These are phyloP conservation scores for Cyberlindnera mrakii DNA, from an alignment of 805 yeast genomes.

Conservation along the genomic window DNA sequence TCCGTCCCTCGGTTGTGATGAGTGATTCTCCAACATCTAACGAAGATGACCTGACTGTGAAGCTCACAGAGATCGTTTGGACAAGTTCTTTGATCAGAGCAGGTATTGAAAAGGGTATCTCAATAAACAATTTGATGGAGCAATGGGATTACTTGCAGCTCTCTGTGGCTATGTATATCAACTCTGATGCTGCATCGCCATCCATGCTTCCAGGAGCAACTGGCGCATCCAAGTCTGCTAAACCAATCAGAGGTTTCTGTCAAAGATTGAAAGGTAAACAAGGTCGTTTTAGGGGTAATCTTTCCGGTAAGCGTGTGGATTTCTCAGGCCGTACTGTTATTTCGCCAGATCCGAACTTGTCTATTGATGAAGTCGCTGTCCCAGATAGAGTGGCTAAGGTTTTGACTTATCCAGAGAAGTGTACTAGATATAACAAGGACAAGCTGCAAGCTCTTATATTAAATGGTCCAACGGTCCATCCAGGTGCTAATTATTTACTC, in stretches of 20 bases:
- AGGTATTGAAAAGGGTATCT: constrained; percentile 91
- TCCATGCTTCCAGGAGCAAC: constrained; percentile 67
- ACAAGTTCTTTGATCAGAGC: constrained; percentile 91
- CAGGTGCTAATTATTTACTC: constrained; percentile 92
- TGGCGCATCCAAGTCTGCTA: constrained; percentile 48
- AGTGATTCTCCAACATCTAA: constrained; percentile 84
- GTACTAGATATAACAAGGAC: constrained; percentile 77
- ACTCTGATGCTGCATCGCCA: constrained; percentile 87
- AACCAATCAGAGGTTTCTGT: constrained; percentile 88
- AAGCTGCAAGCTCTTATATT: constrained; percentile 69
- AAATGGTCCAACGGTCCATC: constrained; percentile 85
- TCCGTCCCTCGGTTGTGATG: constrained; percentile 94
- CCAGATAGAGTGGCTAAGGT: constrained; percentile 96
- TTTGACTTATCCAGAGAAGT: constrained; percentile 91
- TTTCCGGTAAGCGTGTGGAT: constrained; percentile 98
- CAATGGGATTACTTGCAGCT: constrained; percentile 98
- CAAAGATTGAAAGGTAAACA: constrained; percentile 97
- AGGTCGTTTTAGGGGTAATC: constrained; percentile 96
- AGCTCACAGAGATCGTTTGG: constrained; percentile 94
- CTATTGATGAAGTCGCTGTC: constrained; percentile 96
- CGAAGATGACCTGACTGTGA: constrained; percentile 96
- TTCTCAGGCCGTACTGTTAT: constrained; percentile 97
- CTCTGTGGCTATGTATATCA: constrained; percentile 95
- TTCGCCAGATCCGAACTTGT: constrained; percentile 95
- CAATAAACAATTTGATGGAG: constrained; percentile 91